Conservation (phyloP, 2,329 filamentous ascomycete genomes). For the Epichloe typhina region DNA sequence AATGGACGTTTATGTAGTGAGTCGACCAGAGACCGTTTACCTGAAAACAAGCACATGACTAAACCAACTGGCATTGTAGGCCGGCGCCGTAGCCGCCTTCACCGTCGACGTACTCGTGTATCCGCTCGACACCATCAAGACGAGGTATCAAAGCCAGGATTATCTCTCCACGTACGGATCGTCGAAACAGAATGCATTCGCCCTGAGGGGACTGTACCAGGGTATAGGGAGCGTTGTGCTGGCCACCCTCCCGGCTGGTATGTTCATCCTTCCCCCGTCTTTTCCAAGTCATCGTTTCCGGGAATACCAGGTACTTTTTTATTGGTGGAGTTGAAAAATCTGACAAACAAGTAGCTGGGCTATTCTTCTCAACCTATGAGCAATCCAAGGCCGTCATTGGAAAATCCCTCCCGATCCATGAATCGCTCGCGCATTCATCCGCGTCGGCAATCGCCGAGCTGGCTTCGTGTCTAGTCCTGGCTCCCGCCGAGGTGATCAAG, state of each 20-base stretch:
- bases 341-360: slow-evolving; percentile 41
- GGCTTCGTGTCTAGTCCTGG: slow-evolving; percentile 74
- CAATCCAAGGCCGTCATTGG: slow-evolving; percentile 53
- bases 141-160: slow-evolving; percentile 66
- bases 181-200: slow-evolving; percentile 38
- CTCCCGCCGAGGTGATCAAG: slow-evolving; percentile 82
- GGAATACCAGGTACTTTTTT: too few relatives aligned
- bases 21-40: slow-evolving; percentile 1
- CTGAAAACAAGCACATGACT: background rate
- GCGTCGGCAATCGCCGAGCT: slow-evolving; percentile 70
- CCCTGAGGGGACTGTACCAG: slow-evolving; percentile 68
- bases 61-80: slow-evolving; percentile 34
- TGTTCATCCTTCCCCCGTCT: slow-evolving; percentile 5
- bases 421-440: slow-evolving; percentile 56
- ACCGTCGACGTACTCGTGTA: slow-evolving; percentile 77
- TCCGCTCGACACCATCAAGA: slow-evolving; percentile 83
- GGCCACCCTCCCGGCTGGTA: slow-evolving; percentile 78
- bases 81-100: slow-evolving; percentile 74
- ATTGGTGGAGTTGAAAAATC: too few relatives aligned
- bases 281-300: background rate
- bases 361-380: slow-evolving; percentile 89
- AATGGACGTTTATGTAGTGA: slow-evolving; percentile 21
- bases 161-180: slow-evolving; percentile 55
- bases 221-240: slow-evolving; percentile 75
- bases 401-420: slow-evolving; percentile 41